Evolutionary conservation across 306 rosid species (phyloP), one percentile per base, ranked within the genome.

Genomic region (Heteromeles arbutifolia): DNA sequence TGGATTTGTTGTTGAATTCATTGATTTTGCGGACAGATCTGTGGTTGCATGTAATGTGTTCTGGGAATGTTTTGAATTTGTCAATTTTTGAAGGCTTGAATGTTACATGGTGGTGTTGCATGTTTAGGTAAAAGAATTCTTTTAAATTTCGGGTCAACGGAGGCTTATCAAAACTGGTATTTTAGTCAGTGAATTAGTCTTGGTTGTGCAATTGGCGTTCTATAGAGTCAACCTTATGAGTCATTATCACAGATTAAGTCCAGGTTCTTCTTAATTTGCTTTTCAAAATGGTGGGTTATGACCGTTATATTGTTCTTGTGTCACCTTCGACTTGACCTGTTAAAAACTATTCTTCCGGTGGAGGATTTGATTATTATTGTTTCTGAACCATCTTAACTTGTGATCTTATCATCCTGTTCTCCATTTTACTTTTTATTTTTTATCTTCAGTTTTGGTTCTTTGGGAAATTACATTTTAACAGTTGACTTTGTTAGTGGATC

Each of bases 11-110:
- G 19, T 17, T 29, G 17, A 48, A 15, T 48, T 48, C 2, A 17
- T 15, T 17, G 8, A 18, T 48, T 48, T 17, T 48, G 8, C 21
- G 54, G 43, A 26, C 52, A 70, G 82, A 86, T 88, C 73, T 85
- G 84, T 80, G 34, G 72, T 71, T 66, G 76, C 70, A 54, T 61
- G 86, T 29, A 34, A 44, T 28, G 45, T 29, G 22, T 70, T 78
- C 58, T 65, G 48, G 61, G 39, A 68, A 61, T 32, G 53, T 78
- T 54, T 63, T 52, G 54, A 68, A 34, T 74, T 65, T 57, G 24
- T 17, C 54, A 45, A 63, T 13, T 34, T 39, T 12, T 57, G 0
- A 72, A 65, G 70, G 26, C 72, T 65, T 54, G 66, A 48, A 65
- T 53, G 43, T 56, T 57, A 54, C 70, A 69, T 69, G 29, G 19